These are phyloP conservation scores for Cladosporium sp. DNA, from an alignment of 2,329 filamentous ascomycete genomes.

Conservation along the genomic window DNA sequence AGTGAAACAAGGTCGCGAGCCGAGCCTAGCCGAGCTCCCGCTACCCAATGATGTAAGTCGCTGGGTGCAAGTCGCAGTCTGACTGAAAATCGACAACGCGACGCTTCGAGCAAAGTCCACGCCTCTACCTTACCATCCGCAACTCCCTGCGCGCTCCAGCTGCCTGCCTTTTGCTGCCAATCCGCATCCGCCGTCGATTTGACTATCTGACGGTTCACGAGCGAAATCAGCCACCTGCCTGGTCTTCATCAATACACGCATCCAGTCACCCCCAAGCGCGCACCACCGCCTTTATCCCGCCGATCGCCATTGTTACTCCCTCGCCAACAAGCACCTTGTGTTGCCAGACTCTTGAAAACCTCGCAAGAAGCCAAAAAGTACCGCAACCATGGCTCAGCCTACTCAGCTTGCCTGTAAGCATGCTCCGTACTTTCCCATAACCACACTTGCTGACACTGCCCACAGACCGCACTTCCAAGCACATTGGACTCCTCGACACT, in stretches of 20 bases:
- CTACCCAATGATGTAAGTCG: neutral
- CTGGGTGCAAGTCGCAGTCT: too few relatives aligned
- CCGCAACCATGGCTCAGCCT: slow-evolving; percentile 67
- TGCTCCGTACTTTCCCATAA: neutral
- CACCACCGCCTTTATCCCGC: neutral
- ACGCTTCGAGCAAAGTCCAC: neutral
- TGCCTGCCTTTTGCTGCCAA: slow-evolving; percentile 13
- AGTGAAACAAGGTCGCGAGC: too few relatives aligned
- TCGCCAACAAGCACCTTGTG: too few relatives aligned
- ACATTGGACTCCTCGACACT: slow-evolving; percentile 89
- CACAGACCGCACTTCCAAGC: slow-evolving; percentile 85
- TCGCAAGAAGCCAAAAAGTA: neutral
- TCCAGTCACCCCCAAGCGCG: slow-evolving; percentile 9
- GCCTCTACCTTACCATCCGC: neutral
- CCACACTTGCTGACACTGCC: slow-evolving; percentile 10
- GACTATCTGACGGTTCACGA: slow-evolving; percentile 14
- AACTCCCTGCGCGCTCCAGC: slow-evolving; percentile 10
- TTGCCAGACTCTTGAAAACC: too few relatives aligned
- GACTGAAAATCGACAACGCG: slow-evolving; percentile 2
- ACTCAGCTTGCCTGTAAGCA: slow-evolving; percentile 84
- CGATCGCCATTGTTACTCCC: neutral
- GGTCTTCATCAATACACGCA: neutral
- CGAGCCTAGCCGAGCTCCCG: neutral
- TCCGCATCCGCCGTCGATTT: slow-evolving; percentile 12
- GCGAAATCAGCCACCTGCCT: slow-evolving; percentile 10